A percentile compares a stretch with the other conserved stretches of the same genome.
These are phyloP conservation scores for Trichoderma harzianum DNA, from an alignment of 2,329 filamentous ascomycete genomes.

Conservation along the genomic window DNA sequence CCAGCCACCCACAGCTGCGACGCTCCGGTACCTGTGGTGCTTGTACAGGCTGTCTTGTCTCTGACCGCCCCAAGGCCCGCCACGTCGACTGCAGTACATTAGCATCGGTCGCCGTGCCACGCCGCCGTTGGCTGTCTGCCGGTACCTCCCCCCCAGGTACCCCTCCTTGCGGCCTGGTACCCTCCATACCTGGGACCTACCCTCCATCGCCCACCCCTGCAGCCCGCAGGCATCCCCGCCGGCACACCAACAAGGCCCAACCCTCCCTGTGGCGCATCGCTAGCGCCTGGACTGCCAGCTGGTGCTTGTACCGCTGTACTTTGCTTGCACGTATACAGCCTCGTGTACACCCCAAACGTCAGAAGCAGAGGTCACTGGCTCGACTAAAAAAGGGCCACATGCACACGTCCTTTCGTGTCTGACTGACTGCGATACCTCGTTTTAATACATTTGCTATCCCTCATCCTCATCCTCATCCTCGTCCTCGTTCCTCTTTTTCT, in stretches of 20 bases:
- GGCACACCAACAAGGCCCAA: slow-evolving; percentile 6
- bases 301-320: neutral
- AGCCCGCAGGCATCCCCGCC: slow-evolving; percentile 18
- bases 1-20: neutral
- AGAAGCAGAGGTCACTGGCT: slow-evolving; percentile 31
- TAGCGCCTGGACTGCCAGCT: slow-evolving; percentile 23
- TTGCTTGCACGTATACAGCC: slow-evolving; percentile 31
- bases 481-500: neutral
- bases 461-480: slow-evolving; percentile 4
- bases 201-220: slow-evolving; percentile 15
- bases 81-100: slow-evolving; percentile 14
- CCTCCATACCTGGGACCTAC: neutral
- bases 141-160: slow-evolving; percentile 4
- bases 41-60: neutral
- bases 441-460: slow-evolving; percentile 13
- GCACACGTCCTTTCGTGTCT: slow-evolving; percentile 28
- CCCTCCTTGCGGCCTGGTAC: neutral
- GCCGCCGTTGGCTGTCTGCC: neutral
- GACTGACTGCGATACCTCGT: slow-evolving; percentile 24
- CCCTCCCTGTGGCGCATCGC: slow-evolving; percentile 16
- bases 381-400: slow-evolving; percentile 29
- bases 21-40: neutral
- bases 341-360: slow-evolving; percentile 40
- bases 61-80: slow-evolving; percentile 15
- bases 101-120: slow-evolving; percentile 8